Evolutionary conservation across 2,329 filamentous ascomycete genomes (phyloP).

Genomic region (Hansfordia pulvinata): DNA sequence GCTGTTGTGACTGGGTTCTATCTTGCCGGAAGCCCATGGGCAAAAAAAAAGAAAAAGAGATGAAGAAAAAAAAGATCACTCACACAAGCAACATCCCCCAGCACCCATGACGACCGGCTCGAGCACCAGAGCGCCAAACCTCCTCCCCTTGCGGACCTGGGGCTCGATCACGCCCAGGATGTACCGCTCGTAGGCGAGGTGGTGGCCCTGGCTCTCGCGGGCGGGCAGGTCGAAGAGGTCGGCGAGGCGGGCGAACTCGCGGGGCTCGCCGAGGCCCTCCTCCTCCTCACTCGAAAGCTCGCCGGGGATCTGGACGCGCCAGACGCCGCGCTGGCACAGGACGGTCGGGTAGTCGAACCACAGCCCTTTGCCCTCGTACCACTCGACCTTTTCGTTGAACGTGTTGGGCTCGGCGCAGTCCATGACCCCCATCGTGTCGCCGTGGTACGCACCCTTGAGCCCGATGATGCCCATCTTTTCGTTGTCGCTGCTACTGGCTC

Average conservation of each 20-base stretch:
- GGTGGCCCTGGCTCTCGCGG: conserved; percentile 6
- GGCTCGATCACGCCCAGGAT: conserved; percentile 33
- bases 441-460: conserved; percentile 71
- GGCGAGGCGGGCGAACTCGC: conserved; percentile 31
- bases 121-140: conserved; percentile 50
- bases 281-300: conserved; percentile 24
- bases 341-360: conserved; percentile 75
- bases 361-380: conserved; percentile 66
- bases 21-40: no score
- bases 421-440: conserved; percentile 82
- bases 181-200: conserved; percentile 30
- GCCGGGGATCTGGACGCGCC: conserved; percentile 46
- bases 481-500: no score
- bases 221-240: conserved; percentile 45
- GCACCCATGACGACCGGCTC: conserved; percentile 54
- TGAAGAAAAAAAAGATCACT: conserved; percentile 15
- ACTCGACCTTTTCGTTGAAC: conserved; percentile 74
- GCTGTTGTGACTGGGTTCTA: no score
- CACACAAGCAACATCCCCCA: conserved; percentile 54
- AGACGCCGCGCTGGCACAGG: conserved; percentile 49
- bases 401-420: conserved; percentile 66
- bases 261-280: conserved; percentile 25
- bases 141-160: conserved; percentile 32
- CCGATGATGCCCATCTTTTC: conserved; percentile 56
- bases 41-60: no score